Evolutionary conservation across 441 rosid species (phyloP).

Genomic region (Bocquillonia castaneifolia): DNA sequence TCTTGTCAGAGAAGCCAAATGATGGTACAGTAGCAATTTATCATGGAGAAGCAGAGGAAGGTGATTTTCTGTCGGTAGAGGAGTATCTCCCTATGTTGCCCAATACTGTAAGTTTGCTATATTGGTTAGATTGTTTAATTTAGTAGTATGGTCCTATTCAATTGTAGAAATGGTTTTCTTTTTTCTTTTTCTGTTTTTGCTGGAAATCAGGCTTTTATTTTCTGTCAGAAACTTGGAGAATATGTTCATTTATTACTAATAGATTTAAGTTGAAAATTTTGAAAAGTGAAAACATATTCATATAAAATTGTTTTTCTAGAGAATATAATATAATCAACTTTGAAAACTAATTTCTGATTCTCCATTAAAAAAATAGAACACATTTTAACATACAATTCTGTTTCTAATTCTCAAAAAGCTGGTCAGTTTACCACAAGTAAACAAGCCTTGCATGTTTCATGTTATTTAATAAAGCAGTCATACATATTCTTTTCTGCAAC

Average conservation of each 20-base stretch:
- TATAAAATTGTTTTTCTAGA: background rate
- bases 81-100: conserved; percentile 75
- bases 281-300: too few species aligned
- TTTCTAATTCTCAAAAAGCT: background rate
- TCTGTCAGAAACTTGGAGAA: background rate
- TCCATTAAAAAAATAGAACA: background rate
- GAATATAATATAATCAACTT: background rate
- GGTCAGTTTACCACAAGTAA: background rate
- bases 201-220: background rate
- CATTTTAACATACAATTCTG: background rate
- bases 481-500: background rate
- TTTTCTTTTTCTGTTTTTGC: background rate
- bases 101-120: conserved; percentile 61
- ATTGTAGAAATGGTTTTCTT: background rate
- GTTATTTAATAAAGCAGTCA: background rate
- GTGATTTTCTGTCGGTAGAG: conserved; percentile 64
- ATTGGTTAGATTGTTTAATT: background rate
- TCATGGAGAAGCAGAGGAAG: conserved; percentile 77
- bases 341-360: background rate
- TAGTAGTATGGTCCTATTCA: background rate
- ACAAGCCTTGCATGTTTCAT: background rate
- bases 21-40: conserved; percentile 85
- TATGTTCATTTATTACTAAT: background rate
- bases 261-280: background rate
- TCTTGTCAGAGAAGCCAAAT: conserved; percentile 71